Evolutionary conservation across 1,139 yeast genomes (phyloP), one percentile per base, ranked within the genome.

Genomic region (Suhomyces wounanorum): DNA sequence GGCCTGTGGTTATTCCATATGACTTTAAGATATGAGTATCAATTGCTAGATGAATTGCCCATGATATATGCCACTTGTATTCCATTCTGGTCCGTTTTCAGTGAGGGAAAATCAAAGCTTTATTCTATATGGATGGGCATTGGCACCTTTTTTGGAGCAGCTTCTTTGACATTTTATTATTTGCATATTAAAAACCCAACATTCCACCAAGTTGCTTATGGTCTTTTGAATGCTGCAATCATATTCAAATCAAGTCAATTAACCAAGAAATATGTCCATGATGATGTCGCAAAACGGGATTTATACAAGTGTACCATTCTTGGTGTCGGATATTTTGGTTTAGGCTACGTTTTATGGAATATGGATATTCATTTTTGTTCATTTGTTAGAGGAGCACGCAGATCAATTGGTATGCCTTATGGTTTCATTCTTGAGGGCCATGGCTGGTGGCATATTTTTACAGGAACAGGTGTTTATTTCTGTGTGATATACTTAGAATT

Each of bases 61-160:
- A 94, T 94, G 99, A 89, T 94, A 55, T 94, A 94, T 69, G 97
- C 97, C 36, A 94, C 98, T 1, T 91, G 97, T 59, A 85, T 94
- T 28, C 98, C 98, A 0, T 86, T 89, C 57, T 95, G 97, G 90
- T 85, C 90, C 51, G 84, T 91, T 1, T 88, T 87, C 62, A 83
- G 92, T 49, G 91, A 86, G 66, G 78, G 79, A 49, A 78, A 76
- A 58, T 62, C 77, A 55, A 56, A 62, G 43, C 53, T 60, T 30
- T 66, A 69, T 44, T 73, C 83, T 3, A 35, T 68, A 2, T 67
- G 75, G 2, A 82, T 88, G n/a, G 89, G 81, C 1, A 48, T 71
- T 9, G 72, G 80, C 16, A 84, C 92, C 1, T 80, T 84, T 37
- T 64, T 79, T 31, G 76, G 79, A 2, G 87, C 90, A 0, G 75